A percentile compares a stretch with the other conserved stretches of the same genome.
Conservation (phyloP, 73 alveolate genomes). For the Durusdinium trenchii region DNA sequence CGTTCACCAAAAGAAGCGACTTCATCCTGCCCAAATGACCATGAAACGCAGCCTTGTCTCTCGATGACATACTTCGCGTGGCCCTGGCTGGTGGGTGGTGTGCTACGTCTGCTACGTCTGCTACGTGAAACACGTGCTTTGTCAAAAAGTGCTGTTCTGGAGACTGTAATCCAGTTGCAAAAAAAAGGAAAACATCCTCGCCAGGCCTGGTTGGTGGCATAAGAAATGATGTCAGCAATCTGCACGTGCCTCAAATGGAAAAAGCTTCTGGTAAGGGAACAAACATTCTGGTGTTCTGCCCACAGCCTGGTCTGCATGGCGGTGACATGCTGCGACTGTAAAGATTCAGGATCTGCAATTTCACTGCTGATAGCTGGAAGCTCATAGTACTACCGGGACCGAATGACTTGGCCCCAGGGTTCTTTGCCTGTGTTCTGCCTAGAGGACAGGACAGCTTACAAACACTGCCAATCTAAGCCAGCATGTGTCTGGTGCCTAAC, state of each 20-base stretch:
- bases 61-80: conserved; percentile 82
- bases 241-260: conserved; percentile 44
- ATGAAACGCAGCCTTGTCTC: conserved; percentile 4
- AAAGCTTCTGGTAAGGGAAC: neutral
- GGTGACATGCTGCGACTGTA: no score
- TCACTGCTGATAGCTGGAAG: no score
- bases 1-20: no score
- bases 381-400: no score
- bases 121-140: neutral
- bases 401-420: no score
- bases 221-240: conserved; percentile 78
- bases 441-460: no score
- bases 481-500: no score
- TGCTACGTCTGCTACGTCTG: neutral
- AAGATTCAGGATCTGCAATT: no score
- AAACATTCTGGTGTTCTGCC: neutral
- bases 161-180: neutral
- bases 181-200: neutral
- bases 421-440: no score
- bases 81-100: neutral
- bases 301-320: no score
- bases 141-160: neutral
- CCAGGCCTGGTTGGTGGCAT: conserved; percentile 72
- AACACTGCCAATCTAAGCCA: no score
- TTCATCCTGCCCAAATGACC: neutral